Evolutionary conservation across 352 stramenopile species (phyloP).

Genomic region (Plasmopara halstedii): DNA sequence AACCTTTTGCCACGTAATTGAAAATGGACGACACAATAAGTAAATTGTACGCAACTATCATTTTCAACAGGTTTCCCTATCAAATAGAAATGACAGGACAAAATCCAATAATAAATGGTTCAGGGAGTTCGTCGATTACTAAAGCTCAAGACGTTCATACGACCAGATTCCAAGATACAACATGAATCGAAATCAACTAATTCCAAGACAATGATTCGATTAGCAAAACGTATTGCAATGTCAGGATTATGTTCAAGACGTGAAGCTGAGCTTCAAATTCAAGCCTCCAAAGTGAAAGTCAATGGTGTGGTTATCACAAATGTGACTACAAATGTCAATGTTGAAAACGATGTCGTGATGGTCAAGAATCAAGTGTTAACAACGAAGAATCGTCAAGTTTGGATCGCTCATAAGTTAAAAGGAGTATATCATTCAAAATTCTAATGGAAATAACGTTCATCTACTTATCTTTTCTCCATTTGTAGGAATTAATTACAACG

Average conservation of each 20-base stretch:
- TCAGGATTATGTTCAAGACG: constrained; percentile 74
- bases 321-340: constrained; percentile 49
- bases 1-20: constrained; percentile 7
- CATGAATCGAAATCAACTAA: neutral
- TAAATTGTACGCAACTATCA: no score
- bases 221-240: constrained; percentile 82
- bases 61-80: no score
- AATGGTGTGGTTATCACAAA: constrained; percentile 61
- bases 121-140: constrained; percentile 27
- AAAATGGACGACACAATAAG: no score
- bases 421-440: no score
- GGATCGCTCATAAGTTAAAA: constrained; percentile 83
- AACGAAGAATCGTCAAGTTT: constrained; percentile 51
- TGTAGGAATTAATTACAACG: constrained; percentile 69
- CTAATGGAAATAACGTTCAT: no score
- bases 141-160: constrained; percentile 44
- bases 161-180: neutral
- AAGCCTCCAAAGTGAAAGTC: constrained; percentile 58
- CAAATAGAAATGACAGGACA: no score
- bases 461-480: no score
- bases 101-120: neutral
- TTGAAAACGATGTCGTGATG: constrained; percentile 46
- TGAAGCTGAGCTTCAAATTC: constrained; percentile 79
- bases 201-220: constrained; percentile 24
- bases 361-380: constrained; percentile 38